A percentile compares a stretch with the other conserved stretches of the same genome.
These are phyloP conservation scores for Gonium pectorale DNA, from an alignment of 139 green algal genomes.

Conservation along the genomic window DNA sequence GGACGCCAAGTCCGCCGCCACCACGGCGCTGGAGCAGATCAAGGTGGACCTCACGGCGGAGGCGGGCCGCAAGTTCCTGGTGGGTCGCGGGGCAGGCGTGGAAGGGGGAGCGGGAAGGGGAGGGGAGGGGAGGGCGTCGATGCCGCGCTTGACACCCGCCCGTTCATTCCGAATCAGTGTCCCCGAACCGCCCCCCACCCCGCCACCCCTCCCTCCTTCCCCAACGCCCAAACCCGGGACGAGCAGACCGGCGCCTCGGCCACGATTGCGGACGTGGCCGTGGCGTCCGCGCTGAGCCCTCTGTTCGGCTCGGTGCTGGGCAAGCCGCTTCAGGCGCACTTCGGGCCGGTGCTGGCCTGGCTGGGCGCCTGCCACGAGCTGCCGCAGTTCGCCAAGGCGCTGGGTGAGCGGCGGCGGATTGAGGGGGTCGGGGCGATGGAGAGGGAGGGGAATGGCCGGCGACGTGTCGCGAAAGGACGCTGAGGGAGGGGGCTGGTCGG, in stretches of 20 bases:
- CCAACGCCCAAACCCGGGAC: neutral
- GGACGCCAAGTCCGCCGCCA: neutral
- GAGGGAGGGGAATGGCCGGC: too few species aligned
- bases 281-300: constrained; percentile 56
- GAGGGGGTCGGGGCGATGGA: too few species aligned
- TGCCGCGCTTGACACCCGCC: neutral
- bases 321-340: constrained; percentile 49
- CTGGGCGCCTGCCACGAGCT: constrained; percentile 40
- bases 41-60: constrained; percentile 44
- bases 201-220: neutral
- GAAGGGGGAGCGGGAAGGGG: neutral
- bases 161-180: neutral
- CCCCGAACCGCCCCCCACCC: neutral
- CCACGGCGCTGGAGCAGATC: constrained; percentile 47
- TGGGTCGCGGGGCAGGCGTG: constrained; percentile 18
- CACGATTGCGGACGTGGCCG: constrained; percentile 70
- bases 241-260: constrained; percentile 38
- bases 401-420: constrained; percentile 58
- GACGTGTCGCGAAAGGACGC: too few species aligned
- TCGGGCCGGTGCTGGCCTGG: constrained; percentile 49
- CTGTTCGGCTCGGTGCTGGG: constrained; percentile 70
- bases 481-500: too few species aligned
- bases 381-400: constrained; percentile 55
- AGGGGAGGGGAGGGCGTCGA: neutral
- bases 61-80: constrained; percentile 40